phyloP scores from a whole-genome alignment of 2,329 filamentous ascomycete genomes.

The Diaporthe velutina region DNA sequence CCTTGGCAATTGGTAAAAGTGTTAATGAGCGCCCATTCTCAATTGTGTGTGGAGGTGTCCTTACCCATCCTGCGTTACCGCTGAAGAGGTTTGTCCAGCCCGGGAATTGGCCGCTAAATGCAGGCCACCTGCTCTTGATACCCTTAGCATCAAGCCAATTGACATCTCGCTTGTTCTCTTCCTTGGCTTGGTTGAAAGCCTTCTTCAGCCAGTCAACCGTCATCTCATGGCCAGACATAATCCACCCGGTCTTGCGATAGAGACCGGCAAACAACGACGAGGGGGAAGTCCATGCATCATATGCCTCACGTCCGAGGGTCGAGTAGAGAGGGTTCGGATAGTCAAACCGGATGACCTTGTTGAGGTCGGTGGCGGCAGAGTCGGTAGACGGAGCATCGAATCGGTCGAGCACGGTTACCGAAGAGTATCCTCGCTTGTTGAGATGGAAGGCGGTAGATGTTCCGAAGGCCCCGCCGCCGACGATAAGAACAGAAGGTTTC shows the following conservation, averaged over 20 bases:
- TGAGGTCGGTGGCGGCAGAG: slow-evolving; percentile 50
- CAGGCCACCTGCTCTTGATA: slow-evolving; percentile 47
- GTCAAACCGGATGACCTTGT: slow-evolving; percentile 54
- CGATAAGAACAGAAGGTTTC: slow-evolving; percentile 13
- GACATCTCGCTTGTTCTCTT: slow-evolving; percentile 43
- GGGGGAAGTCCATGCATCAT: slow-evolving; percentile 45
- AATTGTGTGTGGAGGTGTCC: neutral
- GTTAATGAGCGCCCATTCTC: neutral
- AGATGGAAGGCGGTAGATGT: slow-evolving; percentile 24
- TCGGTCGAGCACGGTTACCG: slow-evolving; percentile 46
- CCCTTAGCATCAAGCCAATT: slow-evolving; percentile 45
- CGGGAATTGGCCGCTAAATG: slow-evolving; percentile 42
- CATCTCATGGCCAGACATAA: slow-evolving; percentile 44
- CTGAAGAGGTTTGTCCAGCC: slow-evolving; percentile 3
- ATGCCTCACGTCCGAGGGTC: slow-evolving; percentile 48
- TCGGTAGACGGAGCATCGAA: slow-evolving; percentile 45
- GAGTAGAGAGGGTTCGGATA: slow-evolving; percentile 49
- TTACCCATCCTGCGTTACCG: neutral
- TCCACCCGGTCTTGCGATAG: slow-evolving; percentile 51
- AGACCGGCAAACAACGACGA: slow-evolving; percentile 47
- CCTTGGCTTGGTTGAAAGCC: slow-evolving; percentile 44
- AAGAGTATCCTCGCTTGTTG: slow-evolving; percentile 39
- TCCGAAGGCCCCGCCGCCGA: slow-evolving; percentile 23
- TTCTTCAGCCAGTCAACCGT: slow-evolving; percentile 48
- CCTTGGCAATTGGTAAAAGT: rapidly evolving